Percentiles rank a stretch among this genome's conserved stretches.
These are phyloP conservation scores for Fusarium sp. DNA, from an alignment of 2,329 filamentous ascomycete species.

Conservation along the genomic window DNA sequence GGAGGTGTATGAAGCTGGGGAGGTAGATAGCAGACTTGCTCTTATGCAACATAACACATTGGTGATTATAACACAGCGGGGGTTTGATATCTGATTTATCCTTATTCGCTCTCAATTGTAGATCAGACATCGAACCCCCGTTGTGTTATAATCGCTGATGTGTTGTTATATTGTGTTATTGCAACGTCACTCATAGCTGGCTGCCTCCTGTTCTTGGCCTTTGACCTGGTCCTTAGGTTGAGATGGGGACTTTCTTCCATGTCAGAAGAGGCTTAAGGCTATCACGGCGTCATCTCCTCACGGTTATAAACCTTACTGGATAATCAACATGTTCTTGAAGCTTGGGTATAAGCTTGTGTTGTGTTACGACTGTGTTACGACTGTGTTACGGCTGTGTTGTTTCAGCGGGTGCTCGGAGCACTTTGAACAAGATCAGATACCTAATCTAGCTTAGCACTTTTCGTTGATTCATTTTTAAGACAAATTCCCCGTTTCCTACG, in stretches of 20 bases:
- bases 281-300: not conserved
- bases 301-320: not conserved
- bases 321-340: not conserved
- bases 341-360: not conserved
- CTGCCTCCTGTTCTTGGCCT: not conserved
- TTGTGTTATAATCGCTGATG: not conserved
- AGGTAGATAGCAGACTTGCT: not conserved
- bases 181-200: not conserved
- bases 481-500: not conserved
- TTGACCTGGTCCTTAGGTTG: not conserved
- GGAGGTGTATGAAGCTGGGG: not conserved
- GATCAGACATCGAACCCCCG: not conserved
- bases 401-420: not conserved
- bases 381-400: not conserved
- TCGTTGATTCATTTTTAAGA: not conserved
- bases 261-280: not conserved
- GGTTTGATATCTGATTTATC: not conserved
- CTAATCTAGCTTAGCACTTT: not conserved
- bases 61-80: not conserved
- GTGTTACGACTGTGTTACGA: not conserved
- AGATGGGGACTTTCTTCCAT: not conserved
- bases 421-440: not conserved
- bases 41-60: not conserved
- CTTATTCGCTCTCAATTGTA: not conserved
- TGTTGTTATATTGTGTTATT: not conserved